Percentiles rank a stretch among this genome's conserved stretches.
These are phyloP conservation scores for Fomitiporia mediterranea DNA, from an alignment of 1,284 basidiomycete species.

Conservation along the genomic window DNA sequence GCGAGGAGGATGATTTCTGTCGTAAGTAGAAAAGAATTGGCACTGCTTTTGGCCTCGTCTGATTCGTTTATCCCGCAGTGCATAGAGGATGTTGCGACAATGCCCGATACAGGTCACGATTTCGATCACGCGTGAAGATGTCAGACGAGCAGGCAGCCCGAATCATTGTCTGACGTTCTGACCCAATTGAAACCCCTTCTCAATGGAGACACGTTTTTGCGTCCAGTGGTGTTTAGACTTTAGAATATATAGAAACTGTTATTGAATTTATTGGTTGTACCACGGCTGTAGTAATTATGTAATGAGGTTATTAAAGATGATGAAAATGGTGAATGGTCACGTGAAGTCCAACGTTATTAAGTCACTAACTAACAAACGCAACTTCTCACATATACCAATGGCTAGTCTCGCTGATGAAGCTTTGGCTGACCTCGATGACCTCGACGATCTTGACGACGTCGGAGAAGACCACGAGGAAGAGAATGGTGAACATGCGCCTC, in stretches of 20 bases:
- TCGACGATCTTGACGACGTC: constrained; percentile 47
- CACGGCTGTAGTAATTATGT: too few relatives aligned
- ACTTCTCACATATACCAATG: constrained; percentile 37
- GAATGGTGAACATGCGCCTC: constrained; percentile 37
- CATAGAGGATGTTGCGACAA: constrained; percentile 50
- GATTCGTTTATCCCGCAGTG: constrained; percentile 36
- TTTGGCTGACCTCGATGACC: constrained; percentile 78
- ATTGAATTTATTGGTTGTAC: too few relatives aligned
- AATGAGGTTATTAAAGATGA: not conserved
- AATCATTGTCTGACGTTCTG: constrained; percentile 4
- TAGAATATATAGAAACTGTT: not conserved
- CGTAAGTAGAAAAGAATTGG: too few relatives aligned
- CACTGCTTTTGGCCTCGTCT: too few relatives aligned
- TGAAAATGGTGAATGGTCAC: not conserved
- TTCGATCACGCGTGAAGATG: constrained; percentile 33
- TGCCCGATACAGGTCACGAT: constrained; percentile 45
- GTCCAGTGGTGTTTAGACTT: not conserved
- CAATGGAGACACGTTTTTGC: not conserved
- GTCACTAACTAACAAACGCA: not conserved
- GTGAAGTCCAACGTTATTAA: not conserved
- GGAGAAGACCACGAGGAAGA: constrained; percentile 51
- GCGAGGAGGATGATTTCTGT: constrained; percentile 47
- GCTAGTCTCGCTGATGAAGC: constrained; percentile 83
- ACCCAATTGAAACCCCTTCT: not conserved
- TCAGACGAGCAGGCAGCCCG: constrained; percentile 3